Evolutionary conservation across 129 eudicot species (phyloP).

Genomic region (Helichrysum umbraculigerum): DNA sequence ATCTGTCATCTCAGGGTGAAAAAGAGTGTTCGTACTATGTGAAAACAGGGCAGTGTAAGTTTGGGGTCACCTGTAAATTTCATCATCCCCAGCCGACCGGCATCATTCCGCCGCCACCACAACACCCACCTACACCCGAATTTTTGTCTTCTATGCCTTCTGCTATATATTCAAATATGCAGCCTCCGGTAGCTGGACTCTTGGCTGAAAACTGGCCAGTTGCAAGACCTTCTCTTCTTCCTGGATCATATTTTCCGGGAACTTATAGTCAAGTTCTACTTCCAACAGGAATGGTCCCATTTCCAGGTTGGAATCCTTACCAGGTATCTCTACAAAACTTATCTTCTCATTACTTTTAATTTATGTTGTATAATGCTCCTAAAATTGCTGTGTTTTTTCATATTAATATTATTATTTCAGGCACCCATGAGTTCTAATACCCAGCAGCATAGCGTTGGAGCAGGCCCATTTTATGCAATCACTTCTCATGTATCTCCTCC

Average conservation of each 20-base stretch:
- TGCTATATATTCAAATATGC: constrained; percentile 51
- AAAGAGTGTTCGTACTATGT: constrained; percentile 86
- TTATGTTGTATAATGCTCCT: neutral
- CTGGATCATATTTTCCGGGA: constrained; percentile 80
- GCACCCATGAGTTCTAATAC: constrained; percentile 45
- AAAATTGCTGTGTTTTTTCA: neutral
- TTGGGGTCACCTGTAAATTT: constrained; percentile 89
- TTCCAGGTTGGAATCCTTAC: constrained; percentile 82
- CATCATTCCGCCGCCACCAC: constrained; percentile 39
- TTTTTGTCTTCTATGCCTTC: constrained; percentile 37
- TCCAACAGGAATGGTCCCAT: constrained; percentile 79
- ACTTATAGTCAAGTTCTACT: constrained; percentile 68
- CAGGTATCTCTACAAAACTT: constrained; percentile 42
- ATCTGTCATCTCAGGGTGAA: constrained; percentile 66
- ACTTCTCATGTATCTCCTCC: constrained; percentile 68
- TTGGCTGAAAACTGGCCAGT: constrained; percentile 74
- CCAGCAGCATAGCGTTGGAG: constrained; percentile 56
- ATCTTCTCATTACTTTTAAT: constrained; percentile 15
- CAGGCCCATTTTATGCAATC: constrained; percentile 59
- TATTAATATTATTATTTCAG: constrained; percentile 29
- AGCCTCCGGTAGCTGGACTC: constrained; percentile 45
- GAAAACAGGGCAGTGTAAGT: constrained; percentile 93
- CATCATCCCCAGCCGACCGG: constrained; percentile 87
- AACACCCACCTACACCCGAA: constrained; percentile 33
- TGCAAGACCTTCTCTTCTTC: constrained; percentile 70